A percentile compares a stretch with the other conserved stretches of the same genome.
phyloP scores from a whole-genome alignment of 75 land plant species.

The Sequoiadendron giganteum region DNA sequence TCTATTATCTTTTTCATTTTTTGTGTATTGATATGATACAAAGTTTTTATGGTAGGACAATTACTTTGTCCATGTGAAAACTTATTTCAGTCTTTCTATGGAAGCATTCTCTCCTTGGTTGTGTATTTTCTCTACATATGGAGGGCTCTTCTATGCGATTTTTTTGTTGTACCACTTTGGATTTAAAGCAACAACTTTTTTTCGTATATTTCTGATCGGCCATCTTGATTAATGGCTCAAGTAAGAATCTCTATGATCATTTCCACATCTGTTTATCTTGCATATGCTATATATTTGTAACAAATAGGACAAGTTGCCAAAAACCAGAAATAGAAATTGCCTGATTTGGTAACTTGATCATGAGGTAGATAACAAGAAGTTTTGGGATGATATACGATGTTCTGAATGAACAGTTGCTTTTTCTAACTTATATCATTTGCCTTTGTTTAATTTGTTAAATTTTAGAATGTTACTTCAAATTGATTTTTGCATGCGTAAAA shows the following conservation, averaged over 20 bases:
- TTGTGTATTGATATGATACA: too few relatives aligned
- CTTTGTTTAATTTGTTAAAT: neutral
- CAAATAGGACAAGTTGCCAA: too few relatives aligned
- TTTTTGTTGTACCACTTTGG: too few relatives aligned
- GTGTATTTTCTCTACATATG: too few relatives aligned
- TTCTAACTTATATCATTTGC: neutral
- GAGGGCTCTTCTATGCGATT: too few relatives aligned
- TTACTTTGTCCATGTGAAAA: too few relatives aligned
- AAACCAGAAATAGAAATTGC: neutral
- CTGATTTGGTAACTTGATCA: neutral
- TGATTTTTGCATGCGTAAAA: neutral
- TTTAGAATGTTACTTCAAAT: neutral
- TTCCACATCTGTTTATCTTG: neutral
- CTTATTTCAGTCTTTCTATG: too few relatives aligned
- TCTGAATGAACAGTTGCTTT: neutral
- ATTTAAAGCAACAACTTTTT: too few relatives aligned
- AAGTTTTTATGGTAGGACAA: too few relatives aligned
- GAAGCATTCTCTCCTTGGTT: too few relatives aligned
- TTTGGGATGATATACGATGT: neutral
- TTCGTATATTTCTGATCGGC: neutral
- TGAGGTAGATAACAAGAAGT: neutral
- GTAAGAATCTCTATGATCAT: neutral
- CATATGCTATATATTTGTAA: neutral
- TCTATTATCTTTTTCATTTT: too few relatives aligned
- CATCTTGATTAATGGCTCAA: neutral